A percentile compares a stretch with the other conserved stretches of the same genome.
Evolutionary conservation across 192 early-diverging fungal genomes (phyloP).

Genomic region (Backusella morwellensis): DNA sequence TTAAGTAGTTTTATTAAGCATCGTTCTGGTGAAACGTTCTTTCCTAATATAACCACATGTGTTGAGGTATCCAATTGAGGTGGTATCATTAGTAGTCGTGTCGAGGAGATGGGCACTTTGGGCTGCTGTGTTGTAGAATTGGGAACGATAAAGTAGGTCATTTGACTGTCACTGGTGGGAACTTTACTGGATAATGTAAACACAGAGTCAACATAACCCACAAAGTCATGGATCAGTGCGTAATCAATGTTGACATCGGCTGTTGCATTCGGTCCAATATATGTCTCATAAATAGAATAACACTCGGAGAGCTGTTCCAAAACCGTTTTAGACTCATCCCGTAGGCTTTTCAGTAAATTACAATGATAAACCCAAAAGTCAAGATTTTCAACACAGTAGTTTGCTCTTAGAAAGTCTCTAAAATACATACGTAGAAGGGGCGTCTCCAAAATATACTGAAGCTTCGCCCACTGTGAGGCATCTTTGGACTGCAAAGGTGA

Average conservation of each 20-base stretch:
- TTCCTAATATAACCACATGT: not conserved
- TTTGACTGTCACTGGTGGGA: not conserved
- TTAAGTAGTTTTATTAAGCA: slow-evolving; percentile 22
- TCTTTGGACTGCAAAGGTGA: not conserved
- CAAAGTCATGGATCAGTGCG: slow-evolving; percentile 45
- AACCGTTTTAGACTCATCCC: slow-evolving; percentile 29
- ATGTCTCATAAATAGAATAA: slow-evolving; percentile 51
- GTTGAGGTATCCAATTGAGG: not conserved
- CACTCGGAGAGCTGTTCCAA: slow-evolving; percentile 43
- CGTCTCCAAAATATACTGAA: slow-evolving; percentile 59
- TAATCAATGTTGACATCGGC: slow-evolving; percentile 55
- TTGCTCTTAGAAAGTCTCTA: slow-evolving; percentile 58
- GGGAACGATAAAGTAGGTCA: not conserved
- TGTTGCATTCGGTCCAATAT: slow-evolving; percentile 28
- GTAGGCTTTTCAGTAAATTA: slow-evolving; percentile 30
- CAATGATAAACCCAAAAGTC: slow-evolving; percentile 58
- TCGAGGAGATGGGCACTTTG: not conserved
- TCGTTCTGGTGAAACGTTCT: slow-evolving; percentile 13
- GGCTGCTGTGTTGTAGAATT: not conserved
- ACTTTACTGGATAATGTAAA: slow-evolving; percentile 7
- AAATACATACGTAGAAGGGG: slow-evolving; percentile 51
- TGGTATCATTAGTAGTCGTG: slow-evolving; percentile 1
- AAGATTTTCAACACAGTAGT: slow-evolving; percentile 72
- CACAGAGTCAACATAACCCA: slow-evolving; percentile 22
- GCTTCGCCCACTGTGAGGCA: slow-evolving; percentile 32